Conservation (phyloP, 331 rosid species). For the Malus hybrid region DNA sequence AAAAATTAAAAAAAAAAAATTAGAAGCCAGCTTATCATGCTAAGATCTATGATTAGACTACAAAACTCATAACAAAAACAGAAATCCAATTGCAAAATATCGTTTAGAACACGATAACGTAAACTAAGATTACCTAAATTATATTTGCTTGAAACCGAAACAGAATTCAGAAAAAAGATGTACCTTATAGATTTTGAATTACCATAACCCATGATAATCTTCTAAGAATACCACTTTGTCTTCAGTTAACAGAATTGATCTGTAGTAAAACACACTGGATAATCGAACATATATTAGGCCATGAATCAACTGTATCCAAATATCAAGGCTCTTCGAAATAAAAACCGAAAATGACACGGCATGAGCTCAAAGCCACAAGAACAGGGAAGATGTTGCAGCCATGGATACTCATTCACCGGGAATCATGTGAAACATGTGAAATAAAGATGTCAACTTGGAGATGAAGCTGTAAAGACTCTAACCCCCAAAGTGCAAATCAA, state of each 20-base stretch:
- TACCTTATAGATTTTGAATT: conserved; percentile 68
- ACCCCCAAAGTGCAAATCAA: conserved; percentile 19
- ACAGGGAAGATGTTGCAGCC: not conserved
- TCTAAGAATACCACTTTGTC: conserved; percentile 17
- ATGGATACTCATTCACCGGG: conserved; percentile 19
- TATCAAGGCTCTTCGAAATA: conserved; percentile 1
- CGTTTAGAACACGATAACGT: no score
- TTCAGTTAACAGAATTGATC: conserved; percentile 23
- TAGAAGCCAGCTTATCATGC: not conserved
- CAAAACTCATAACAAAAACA: not conserved
- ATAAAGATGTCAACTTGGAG: conserved; percentile 18
- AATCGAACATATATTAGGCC: not conserved
- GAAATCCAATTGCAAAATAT: not conserved
- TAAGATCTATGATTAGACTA: not conserved
- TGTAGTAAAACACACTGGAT: conserved; percentile 15
- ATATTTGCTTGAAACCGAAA: not conserved
- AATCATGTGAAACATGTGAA: conserved; percentile 33
- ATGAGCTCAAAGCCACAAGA: conserved; percentile 26
- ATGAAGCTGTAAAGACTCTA: conserved; percentile 35
- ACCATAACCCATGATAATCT: conserved; percentile 50
- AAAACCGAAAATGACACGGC: conserved; percentile 20
- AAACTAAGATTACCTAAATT: no score
- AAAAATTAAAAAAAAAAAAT: no score
- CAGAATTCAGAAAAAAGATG: conserved; percentile 12
- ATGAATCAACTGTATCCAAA: conserved; percentile 4